These are phyloP conservation scores for Silene vulgaris DNA, from an alignment of 179 eudicot genomes.

Conservation along the genomic window DNA sequence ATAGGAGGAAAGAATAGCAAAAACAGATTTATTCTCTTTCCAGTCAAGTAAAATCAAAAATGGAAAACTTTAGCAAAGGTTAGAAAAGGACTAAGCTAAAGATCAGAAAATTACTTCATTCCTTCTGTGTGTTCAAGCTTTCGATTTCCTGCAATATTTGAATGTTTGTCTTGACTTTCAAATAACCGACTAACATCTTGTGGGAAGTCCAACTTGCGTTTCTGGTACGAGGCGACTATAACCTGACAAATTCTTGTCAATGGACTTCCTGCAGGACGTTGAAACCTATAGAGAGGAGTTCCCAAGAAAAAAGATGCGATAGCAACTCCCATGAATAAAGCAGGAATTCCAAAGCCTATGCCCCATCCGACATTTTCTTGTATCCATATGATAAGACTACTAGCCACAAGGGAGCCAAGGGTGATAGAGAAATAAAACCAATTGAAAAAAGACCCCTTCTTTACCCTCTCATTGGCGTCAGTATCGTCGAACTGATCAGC, in stretches of 20 bases:
- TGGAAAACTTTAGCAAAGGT: not conserved
- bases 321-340: slow-evolving; percentile 55
- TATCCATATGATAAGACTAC: slow-evolving; percentile 53
- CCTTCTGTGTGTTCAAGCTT: slow-evolving; percentile 56
- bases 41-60: not conserved
- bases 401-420: slow-evolving; percentile 53
- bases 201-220: slow-evolving; percentile 34
- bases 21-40: not conserved
- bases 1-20: not conserved
- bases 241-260: slow-evolving; percentile 53
- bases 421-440: slow-evolving; percentile 65
- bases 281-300: slow-evolving; percentile 45
- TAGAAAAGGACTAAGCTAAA: not conserved
- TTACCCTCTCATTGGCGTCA: slow-evolving; percentile 46
- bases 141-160: slow-evolving; percentile 44
- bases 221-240: slow-evolving; percentile 47
- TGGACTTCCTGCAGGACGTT: slow-evolving; percentile 61
- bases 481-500: slow-evolving; percentile 77
- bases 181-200: slow-evolving; percentile 36
- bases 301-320: slow-evolving; percentile 50
- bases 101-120: slow-evolving; percentile 37
- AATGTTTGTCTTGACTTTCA: slow-evolving; percentile 42
- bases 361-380: slow-evolving; percentile 69
- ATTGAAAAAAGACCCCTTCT: slow-evolving; percentile 64
- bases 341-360: slow-evolving; percentile 60